phyloP scores from a whole-genome alignment of 306 rosid genomes.

The Cicer bijugum region DNA sequence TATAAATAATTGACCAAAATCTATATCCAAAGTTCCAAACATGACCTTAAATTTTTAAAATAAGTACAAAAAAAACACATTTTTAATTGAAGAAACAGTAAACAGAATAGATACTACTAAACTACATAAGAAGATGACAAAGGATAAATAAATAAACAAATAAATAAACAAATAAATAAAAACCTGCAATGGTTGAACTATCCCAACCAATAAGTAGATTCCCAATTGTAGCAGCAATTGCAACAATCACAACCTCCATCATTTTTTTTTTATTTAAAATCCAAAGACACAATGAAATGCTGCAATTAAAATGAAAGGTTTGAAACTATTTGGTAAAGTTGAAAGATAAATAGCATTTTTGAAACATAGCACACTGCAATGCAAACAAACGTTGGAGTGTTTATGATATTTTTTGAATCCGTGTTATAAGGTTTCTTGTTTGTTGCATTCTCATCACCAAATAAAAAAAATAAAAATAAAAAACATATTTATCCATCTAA shows the following conservation, averaged over 20 bases:
- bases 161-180: background rate
- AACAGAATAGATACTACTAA: too few species aligned
- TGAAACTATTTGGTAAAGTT: slow-evolving; percentile 27
- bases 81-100: background rate
- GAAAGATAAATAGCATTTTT: background rate
- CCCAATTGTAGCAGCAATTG: slow-evolving; percentile 91
- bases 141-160: background rate
- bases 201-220: slow-evolving; percentile 93
- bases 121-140: too few species aligned
- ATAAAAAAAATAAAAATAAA: background rate
- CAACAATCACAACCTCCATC: slow-evolving; percentile 84
- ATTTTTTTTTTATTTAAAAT: slow-evolving; percentile 37
- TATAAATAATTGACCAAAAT: too few species aligned
- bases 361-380: background rate
- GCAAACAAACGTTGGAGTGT: too few species aligned
- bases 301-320: background rate
- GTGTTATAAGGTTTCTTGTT: background rate
- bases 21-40: too few species aligned
- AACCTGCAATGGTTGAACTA: slow-evolving; percentile 91
- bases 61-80: too few species aligned
- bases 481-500: background rate
- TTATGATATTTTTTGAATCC: background rate
- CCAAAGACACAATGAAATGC: background rate
- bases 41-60: too few species aligned
- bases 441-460: background rate